Conservation (phyloP, 2,329 filamentous ascomycete genomes). For the Ceratocystis destructans region DNA sequence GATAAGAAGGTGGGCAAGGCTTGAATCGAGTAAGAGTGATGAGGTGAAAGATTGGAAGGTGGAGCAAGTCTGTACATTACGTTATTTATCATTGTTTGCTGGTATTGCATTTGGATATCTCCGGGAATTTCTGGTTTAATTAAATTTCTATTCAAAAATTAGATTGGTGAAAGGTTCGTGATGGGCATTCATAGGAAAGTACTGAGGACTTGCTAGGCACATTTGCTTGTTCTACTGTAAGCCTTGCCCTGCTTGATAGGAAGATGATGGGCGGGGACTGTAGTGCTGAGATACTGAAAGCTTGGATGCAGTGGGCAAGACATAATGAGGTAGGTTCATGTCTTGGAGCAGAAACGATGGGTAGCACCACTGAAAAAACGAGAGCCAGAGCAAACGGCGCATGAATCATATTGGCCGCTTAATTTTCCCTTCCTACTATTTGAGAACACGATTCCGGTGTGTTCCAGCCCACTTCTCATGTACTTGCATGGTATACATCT, state of each 20-base stretch:
- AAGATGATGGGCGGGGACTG: no score
- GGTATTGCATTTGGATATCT: not conserved
- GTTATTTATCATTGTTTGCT: not conserved
- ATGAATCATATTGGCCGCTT: not conserved
- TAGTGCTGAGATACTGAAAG: no score
- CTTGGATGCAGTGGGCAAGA: no score
- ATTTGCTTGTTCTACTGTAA: not conserved
- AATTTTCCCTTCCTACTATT: not conserved
- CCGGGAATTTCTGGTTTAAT: not conserved
- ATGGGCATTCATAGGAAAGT: not conserved
- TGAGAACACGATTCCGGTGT: not conserved
- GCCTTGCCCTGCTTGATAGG: no score
- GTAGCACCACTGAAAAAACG: not conserved
- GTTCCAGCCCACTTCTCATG: no score
- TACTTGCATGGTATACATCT: no score
- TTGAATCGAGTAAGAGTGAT: not conserved
- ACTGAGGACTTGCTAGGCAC: not conserved
- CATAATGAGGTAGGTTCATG: no score
- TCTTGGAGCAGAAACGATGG: no score
- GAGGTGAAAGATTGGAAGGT: not conserved
- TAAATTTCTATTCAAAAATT: not conserved
- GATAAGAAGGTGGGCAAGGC: slow-evolving; percentile 5
- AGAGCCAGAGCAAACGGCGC: not conserved
- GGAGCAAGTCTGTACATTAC: slow-evolving; percentile 10
- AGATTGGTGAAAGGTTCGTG: not conserved